These are phyloP conservation scores for Ogataea hybrid DNA, from an alignment of 1,139 yeast species.

Conservation along the genomic window DNA sequence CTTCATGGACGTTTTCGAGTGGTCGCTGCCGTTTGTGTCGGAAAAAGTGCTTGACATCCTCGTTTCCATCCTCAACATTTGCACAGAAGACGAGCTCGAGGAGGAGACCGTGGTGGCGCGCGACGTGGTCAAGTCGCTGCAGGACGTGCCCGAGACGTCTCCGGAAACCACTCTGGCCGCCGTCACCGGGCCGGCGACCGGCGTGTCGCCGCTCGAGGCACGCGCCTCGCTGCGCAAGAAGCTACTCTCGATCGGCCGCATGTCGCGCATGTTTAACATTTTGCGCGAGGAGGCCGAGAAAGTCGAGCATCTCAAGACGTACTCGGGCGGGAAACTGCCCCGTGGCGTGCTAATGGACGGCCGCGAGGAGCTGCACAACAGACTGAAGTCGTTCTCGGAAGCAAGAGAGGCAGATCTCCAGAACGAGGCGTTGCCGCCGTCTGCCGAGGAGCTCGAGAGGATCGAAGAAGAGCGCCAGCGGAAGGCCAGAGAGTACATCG, in stretches of 20 bases:
- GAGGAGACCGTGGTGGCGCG: slow-evolving; percentile 55
- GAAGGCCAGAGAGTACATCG: slow-evolving; percentile 13
- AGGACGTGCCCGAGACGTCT: slow-evolving; percentile 23
- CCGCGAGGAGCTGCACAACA: slow-evolving; percentile 70
- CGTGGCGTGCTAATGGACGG: slow-evolving; percentile 83
- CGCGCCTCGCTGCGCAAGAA: slow-evolving; percentile 75
- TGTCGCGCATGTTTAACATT: slow-evolving; percentile 88
- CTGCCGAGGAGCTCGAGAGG: slow-evolving; percentile 17
- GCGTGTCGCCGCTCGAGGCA: slow-evolving; percentile 16
- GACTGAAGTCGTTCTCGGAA: slow-evolving; percentile 76
- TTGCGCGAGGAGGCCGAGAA: slow-evolving; percentile 87
- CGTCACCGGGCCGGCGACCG: slow-evolving; percentile 2
- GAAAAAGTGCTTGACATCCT: slow-evolving; percentile 95
- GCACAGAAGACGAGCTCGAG: slow-evolving; percentile 91
- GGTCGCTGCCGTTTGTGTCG: slow-evolving; percentile 98
- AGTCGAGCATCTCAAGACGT: slow-evolving; percentile 58
- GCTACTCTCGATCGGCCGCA: slow-evolving; percentile 89
- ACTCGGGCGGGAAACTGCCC: slow-evolving; percentile 72
- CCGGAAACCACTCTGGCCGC: slow-evolving; percentile 1
- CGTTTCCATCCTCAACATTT: slow-evolving; percentile 84
- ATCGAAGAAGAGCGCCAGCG: slow-evolving; percentile 12
- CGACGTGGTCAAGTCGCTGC: slow-evolving; percentile 26
- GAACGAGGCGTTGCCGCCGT: slow-evolving; percentile 89
- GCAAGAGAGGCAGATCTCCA: slow-evolving; percentile 78
- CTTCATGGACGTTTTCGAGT: slow-evolving; percentile 95